Conservation (phyloP, 192 early-diverging fungal genomes). For the Coemansia sp. region DNA sequence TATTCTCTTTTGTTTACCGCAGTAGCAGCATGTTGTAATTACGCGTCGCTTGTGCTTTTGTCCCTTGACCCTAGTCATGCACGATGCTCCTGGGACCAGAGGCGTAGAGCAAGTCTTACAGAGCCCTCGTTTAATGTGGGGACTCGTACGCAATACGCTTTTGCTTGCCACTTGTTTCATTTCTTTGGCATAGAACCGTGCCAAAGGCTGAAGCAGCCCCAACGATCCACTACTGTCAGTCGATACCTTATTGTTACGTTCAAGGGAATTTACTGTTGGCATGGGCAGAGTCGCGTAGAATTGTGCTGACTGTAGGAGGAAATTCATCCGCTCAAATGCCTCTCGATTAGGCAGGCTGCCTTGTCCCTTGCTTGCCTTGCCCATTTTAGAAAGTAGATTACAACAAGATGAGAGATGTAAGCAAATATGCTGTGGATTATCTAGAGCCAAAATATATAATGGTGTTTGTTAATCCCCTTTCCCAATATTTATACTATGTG, state of each 20-base stretch:
- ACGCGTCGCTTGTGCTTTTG: slow-evolving; percentile 14
- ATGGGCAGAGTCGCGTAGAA: slow-evolving; percentile 12
- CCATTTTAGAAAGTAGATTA: too few relatives aligned
- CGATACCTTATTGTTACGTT: neutral
- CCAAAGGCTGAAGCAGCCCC: slow-evolving; percentile 6
- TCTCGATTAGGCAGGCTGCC: slow-evolving; percentile 40
- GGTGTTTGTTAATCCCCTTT: too few relatives aligned
- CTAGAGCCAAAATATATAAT: too few relatives aligned
- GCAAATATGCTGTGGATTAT: too few relatives aligned
- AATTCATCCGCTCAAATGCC: slow-evolving; percentile 43
- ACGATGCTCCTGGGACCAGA: slow-evolving; percentile 32
- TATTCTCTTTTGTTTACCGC: slow-evolving; percentile 22
- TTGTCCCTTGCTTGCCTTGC: slow-evolving; percentile 1
- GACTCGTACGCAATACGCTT: slow-evolving; percentile 42
- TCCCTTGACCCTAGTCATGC: slow-evolving; percentile 28
- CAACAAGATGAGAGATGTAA: too few relatives aligned
- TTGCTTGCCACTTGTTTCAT: slow-evolving; percentile 42
- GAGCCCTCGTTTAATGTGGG: slow-evolving; percentile 35
- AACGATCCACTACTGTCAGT: slow-evolving; percentile 6
- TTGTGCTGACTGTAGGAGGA: slow-evolving; percentile 42
- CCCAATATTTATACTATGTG: too few relatives aligned
- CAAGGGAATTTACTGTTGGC: neutral
- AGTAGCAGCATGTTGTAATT: slow-evolving; percentile 35
- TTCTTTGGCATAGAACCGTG: slow-evolving; percentile 41
- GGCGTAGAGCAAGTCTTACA: slow-evolving; percentile 32